Base-by-base conservation (phyloP, 1,284 basidiomycete genomes). In the Melampsora larici-populina region DNA sequence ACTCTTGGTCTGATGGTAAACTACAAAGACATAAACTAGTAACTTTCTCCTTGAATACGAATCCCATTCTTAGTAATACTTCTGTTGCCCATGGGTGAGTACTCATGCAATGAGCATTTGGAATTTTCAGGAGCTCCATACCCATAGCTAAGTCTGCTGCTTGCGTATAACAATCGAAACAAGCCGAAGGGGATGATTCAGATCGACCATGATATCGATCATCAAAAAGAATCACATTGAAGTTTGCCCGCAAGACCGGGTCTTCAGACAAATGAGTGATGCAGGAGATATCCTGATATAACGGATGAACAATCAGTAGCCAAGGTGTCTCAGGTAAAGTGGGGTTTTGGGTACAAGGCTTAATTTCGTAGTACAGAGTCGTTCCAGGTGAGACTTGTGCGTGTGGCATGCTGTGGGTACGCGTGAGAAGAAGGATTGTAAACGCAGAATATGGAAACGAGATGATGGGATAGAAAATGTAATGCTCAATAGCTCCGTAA, bases 91-190 rank as follows among this genome's bases (percentile, higher is more conserved):
- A 76, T 24, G 65, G 21, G 36, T 76, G 73, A 67, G 36, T 68
- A 0, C 26, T 24, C 9, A 76, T 21, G 2, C 33, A 63, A 48
- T 76, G 73, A 29, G 66, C 64, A 8, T 31, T 1, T 7, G 65
- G 65, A 60, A 76, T 76, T 36, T 76, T 24, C 29, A 76, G 66
- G 2, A 29, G 26, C 1, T 69, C 33, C n/a, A 69, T 29, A 6
- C 33, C 73, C 33, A 76, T 26, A 31, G 73, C 73, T 21, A 76
- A 46, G 31, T 76, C 65, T 1, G 73, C 73, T n/a, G 73, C 73
- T 3, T 66, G 36, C 0, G 73, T 60, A 49, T 40, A 69, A 8
- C 67, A 51, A 48, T 76, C 73, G 13, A 67, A 9, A 13, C 7
- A 64, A 64, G 7, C 36, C 31, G 48, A 62, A 15, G 36, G 49